These are phyloP conservation scores for Suhomyces maxii DNA, from an alignment of 1,139 yeast species.

Conservation along the genomic window DNA sequence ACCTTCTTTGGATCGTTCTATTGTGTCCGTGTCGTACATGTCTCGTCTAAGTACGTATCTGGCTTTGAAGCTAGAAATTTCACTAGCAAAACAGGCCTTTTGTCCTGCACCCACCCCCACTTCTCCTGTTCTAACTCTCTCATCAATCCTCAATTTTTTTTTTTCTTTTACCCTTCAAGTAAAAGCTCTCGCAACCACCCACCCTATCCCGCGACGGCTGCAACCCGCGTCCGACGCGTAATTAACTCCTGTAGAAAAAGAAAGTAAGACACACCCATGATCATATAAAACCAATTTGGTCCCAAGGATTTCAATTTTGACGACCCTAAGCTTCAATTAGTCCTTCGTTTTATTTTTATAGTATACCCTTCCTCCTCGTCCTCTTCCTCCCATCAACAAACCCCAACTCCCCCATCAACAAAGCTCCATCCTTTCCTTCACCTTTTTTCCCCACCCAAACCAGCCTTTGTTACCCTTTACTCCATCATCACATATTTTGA, in stretches of 20 bases:
- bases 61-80: neutral
- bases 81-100: neutral
- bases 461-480: slow-evolving; percentile 1
- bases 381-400: too few relatives aligned
- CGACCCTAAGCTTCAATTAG: slow-evolving; percentile 8
- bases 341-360: slow-evolving; percentile 10
- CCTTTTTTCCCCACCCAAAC: neutral
- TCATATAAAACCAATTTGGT: slow-evolving; percentile 9
- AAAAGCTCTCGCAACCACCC: neutral
- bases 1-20: neutral
- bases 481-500: neutral
- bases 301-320: neutral
- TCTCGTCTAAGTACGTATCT: neutral
- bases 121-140: neutral
- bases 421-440: neutral
- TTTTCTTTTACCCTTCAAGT: neutral
- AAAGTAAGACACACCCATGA: slow-evolving; percentile 2
- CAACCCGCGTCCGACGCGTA: slow-evolving; percentile 12
- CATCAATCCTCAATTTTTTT: neutral
- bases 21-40: neutral
- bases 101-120: neutral
- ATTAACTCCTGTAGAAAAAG: slow-evolving; percentile 8
- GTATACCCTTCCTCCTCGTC: too few relatives aligned
- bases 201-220: slow-evolving; percentile 7
- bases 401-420: neutral